Conservation (phyloP, 169 alveolate genomes). For the Cryptosporidium canis region DNA sequence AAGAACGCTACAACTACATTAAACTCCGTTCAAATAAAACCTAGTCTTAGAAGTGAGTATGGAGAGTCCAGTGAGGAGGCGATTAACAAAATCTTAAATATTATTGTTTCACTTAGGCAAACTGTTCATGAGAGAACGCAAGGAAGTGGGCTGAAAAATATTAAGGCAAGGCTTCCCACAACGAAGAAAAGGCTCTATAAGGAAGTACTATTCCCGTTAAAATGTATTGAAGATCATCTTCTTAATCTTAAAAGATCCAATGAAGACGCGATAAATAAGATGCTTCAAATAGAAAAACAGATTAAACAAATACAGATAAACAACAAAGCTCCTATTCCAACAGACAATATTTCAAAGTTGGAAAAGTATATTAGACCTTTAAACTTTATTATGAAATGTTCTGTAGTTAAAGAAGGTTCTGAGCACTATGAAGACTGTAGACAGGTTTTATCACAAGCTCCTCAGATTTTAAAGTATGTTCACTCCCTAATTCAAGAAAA, state of each 20-base stretch:
- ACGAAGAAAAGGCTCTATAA: conserved; percentile 5
- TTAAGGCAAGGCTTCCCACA: conserved; percentile 35
- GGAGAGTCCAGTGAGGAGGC: conserved; percentile 10
- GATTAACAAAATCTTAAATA: background rate
- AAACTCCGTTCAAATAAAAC: background rate
- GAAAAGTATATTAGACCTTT: conserved; percentile 24
- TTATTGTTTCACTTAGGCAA: conserved; percentile 14
- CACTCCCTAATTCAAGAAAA: background rate
- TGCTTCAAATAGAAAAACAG: conserved; percentile 40
- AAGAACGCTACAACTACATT: background rate
- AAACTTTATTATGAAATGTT: conserved; percentile 46
- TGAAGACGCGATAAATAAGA: background rate
- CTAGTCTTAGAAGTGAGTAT: background rate
- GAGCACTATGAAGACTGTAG: conserved; percentile 20
- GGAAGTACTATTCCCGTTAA: conserved; percentile 24
- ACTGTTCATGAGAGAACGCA: conserved; percentile 22
- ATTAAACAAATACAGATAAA: background rate
- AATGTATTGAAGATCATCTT: conserved; percentile 1
- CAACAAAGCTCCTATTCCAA: background rate
- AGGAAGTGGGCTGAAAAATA: conserved; percentile 36
- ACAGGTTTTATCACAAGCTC: conserved; percentile 21
- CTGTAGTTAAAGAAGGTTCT: conserved; percentile 8
- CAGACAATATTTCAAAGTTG: background rate
- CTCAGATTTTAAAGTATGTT: background rate
- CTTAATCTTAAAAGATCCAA: conserved; percentile 6